Conservation (phyloP, 805 yeast species). For the Cephaloascus albidus region DNA sequence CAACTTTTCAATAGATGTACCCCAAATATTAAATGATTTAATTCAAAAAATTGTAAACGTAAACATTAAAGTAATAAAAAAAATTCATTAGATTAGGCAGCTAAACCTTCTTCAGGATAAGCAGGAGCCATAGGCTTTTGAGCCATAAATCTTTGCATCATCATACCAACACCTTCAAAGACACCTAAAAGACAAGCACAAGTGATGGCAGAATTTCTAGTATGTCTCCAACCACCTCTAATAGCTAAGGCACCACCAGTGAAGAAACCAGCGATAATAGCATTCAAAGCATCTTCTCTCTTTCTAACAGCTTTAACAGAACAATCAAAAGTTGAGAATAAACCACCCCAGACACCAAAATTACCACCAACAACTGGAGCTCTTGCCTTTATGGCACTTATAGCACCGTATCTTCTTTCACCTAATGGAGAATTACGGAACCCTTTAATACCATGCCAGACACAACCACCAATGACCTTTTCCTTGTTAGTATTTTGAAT, state of each 20-base stretch:
- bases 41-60: background rate
- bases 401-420: slow-evolving; percentile 84
- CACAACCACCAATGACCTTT: slow-evolving; percentile 81
- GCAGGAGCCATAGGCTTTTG: slow-evolving; percentile 66
- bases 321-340: slow-evolving; percentile 93
- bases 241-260: slow-evolving; percentile 97
- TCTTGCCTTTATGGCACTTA: slow-evolving; percentile 86
- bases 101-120: slow-evolving; percentile 33
- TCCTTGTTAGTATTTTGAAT: slow-evolving; percentile 2
- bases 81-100: background rate
- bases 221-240: slow-evolving; percentile 98
- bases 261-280: slow-evolving; percentile 94
- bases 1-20: too few species aligned
- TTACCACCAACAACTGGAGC: slow-evolving; percentile 99
- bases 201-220: slow-evolving; percentile 91
- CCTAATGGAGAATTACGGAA: slow-evolving; percentile 97
- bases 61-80: background rate
- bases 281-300: slow-evolving; percentile 98
- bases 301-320: slow-evolving; percentile 90
- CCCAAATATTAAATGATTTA: background rate
- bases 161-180: slow-evolving; percentile 96
- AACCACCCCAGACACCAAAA: slow-evolving; percentile 99
- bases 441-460: slow-evolving; percentile 99
- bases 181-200: slow-evolving; percentile 97
- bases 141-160: slow-evolving; percentile 86